Evolutionary conservation across 2,329 filamentous ascomycete species (phyloP).

Genomic region (Lasiodiplodia sp.): DNA sequence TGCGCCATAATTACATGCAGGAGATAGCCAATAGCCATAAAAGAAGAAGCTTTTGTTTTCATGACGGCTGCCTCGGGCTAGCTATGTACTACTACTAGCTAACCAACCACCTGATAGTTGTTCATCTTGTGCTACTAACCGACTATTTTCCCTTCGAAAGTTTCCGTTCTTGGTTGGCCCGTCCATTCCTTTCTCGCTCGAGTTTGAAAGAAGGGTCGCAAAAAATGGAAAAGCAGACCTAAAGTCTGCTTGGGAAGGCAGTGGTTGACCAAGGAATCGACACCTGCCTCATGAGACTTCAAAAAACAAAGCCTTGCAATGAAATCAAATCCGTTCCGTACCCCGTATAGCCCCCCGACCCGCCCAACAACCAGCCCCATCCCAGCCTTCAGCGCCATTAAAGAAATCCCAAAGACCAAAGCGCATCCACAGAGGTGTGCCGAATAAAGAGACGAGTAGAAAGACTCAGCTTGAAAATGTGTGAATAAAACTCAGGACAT

Average conservation of each 20-base stretch:
- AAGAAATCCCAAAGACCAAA: neutral
- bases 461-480: neutral
- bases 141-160: neutral
- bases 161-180: neutral
- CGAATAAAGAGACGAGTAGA: neutral
- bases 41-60: neutral
- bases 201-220: neutral
- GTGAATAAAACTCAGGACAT: neutral
- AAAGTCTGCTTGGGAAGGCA: neutral
- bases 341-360: neutral
- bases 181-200: neutral
- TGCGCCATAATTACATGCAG: neutral
- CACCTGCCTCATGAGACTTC: neutral
- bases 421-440: neutral
- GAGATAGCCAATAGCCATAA: neutral
- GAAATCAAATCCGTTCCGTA: neutral
- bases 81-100: neutral
- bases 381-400: neutral
- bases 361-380: neutral
- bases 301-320: neutral
- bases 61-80: neutral
- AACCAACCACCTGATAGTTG: neutral
- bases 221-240: neutral
- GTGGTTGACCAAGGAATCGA: neutral
- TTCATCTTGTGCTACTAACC: neutral